phyloP scores from a whole-genome alignment of 1,284 basidiomycete genomes.

The Cutaneotrichosporon curvatum region DNA sequence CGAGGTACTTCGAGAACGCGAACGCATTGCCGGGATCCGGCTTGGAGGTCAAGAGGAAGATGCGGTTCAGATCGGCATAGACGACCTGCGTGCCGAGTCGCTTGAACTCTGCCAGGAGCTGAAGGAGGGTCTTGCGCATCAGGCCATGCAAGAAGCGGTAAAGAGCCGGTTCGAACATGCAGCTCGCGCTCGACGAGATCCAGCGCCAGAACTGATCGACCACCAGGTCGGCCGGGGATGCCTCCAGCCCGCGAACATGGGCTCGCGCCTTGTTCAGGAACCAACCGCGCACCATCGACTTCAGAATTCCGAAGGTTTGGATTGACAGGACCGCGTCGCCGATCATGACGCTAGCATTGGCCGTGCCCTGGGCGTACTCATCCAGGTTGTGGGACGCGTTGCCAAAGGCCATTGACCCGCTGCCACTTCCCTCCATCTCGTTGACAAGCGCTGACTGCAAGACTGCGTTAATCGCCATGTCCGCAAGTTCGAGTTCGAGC shows the following conservation, averaged over 20 bases:
- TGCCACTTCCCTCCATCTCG: constrained; percentile 61
- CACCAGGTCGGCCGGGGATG: constrained; percentile 50
- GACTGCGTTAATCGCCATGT: constrained; percentile 90
- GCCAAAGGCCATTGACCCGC: constrained; percentile 87
- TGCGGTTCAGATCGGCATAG: constrained; percentile 87
- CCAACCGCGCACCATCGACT: constrained; percentile 86
- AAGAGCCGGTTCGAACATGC: constrained; percentile 87
- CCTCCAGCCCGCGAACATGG: constrained; percentile 30
- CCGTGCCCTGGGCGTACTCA: constrained; percentile 70
- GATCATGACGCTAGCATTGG: constrained; percentile 68
- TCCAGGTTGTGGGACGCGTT: constrained; percentile 84
- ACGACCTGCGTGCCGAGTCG: constrained; percentile 88
- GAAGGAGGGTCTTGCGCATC: constrained; percentile 97
- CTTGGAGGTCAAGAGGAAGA: constrained; percentile 89
- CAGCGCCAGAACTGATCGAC: constrained; percentile 96
- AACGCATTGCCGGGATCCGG: constrained; percentile 85
- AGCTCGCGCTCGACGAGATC: constrained; percentile 76
- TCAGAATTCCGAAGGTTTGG: constrained; percentile 77
- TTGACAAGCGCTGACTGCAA: constrained; percentile 65
- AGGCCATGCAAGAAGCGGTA: constrained; percentile 90
- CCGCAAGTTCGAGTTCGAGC: constrained; percentile 79
- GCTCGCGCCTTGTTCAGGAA: constrained; percentile 73
- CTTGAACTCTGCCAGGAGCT: constrained; percentile 93
- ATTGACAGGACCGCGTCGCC: constrained; percentile 91
- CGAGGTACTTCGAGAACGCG: constrained; percentile 92